Conservation (phyloP, 106 monocot genomes). For the Triglochin maritima region DNA sequence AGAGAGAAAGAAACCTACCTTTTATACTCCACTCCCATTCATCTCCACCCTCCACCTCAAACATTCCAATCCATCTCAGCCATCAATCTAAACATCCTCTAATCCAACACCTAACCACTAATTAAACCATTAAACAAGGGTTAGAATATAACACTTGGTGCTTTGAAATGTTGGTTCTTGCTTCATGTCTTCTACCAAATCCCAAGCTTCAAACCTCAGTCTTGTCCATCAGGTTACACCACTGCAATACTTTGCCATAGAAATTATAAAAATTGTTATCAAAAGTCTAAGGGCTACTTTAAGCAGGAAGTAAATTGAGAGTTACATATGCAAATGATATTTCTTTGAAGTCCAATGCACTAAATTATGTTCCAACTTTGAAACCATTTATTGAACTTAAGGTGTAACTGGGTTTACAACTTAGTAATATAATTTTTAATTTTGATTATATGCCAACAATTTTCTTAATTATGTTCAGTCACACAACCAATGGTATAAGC, state of each 20-base stretch:
- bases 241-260: too few relatives aligned
- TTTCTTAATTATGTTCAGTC: not conserved
- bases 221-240: conserved; percentile 9
- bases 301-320: too few relatives aligned
- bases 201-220: conserved; percentile 22
- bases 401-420: too few relatives aligned
- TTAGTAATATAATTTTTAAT: too few relatives aligned
- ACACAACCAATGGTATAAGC: not conserved
- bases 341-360: not conserved
- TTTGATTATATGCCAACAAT: not conserved
- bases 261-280: not conserved
- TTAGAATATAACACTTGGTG: too few relatives aligned
- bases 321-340: not conserved
- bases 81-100: too few relatives aligned
- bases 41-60: too few relatives aligned
- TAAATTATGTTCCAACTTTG: not conserved
- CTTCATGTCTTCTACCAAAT: conserved; percentile 20
- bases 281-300: not conserved
- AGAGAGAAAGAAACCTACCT: too few relatives aligned
- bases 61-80: too few relatives aligned
- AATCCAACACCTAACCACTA: too few relatives aligned
- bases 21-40: too few relatives aligned
- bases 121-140: too few relatives aligned
- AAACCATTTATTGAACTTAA: not conserved
- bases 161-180: conserved; percentile 18